Conservation (phyloP, 495 filamentous ascomycete species). For the Glonium stellatum region DNA sequence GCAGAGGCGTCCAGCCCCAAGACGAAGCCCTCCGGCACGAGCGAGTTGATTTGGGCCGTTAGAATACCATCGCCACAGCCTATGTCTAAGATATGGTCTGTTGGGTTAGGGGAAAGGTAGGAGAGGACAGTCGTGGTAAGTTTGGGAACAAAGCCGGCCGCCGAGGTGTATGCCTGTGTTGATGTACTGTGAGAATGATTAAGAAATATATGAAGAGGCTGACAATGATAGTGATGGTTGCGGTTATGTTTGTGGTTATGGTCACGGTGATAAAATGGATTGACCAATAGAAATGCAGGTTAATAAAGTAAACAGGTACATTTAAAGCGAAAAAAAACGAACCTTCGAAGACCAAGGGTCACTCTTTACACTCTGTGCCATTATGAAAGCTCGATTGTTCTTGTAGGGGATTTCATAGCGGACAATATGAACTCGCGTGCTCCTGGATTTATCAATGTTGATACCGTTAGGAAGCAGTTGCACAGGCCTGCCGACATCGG, state of each 20-base stretch:
- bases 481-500: background rate
- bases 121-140: slow-evolving; percentile 57
- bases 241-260: background rate
- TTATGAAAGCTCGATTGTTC: background rate
- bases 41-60: slow-evolving; percentile 38
- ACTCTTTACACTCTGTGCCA: slow-evolving; percentile 18
- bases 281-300: background rate
- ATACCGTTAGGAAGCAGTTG: too few species aligned
- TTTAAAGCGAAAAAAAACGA: slow-evolving; percentile 8
- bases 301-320: background rate
- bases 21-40: slow-evolving; percentile 40
- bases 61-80: slow-evolving; percentile 50
- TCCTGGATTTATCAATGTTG: background rate
- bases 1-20: slow-evolving; percentile 46
- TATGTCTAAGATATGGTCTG: slow-evolving; percentile 48
- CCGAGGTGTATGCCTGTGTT: slow-evolving; percentile 52
- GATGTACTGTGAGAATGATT: background rate
- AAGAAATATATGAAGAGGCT: too few species aligned
- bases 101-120: slow-evolving; percentile 54
- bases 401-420: background rate
- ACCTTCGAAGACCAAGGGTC: slow-evolving; percentile 58
- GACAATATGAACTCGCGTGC: background rate
- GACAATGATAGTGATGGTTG: background rate
- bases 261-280: background rate
- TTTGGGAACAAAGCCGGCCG: slow-evolving; percentile 67